Conservation (phyloP, 202 grass and related monocot genomes). For the Panicum hallii region DNA sequence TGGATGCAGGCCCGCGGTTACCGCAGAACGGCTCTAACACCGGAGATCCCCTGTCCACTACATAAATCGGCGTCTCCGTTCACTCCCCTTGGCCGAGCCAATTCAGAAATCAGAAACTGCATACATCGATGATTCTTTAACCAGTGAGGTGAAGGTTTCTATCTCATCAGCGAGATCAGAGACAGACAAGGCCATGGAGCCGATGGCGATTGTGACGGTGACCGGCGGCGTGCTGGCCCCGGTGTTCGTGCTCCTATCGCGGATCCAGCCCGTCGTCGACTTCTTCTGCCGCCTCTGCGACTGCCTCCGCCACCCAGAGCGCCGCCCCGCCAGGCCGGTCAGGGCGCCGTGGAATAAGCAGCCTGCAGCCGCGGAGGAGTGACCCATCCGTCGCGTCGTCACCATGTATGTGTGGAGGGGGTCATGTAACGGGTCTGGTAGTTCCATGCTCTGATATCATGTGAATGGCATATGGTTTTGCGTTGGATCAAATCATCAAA, state of each 20-base stretch:
- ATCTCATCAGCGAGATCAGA: not conserved
- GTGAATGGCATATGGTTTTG: too few relatives aligned
- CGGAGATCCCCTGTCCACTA: not conserved
- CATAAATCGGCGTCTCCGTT: slow-evolving; percentile 19
- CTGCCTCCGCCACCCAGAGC: slow-evolving; percentile 56
- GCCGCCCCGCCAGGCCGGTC: slow-evolving; percentile 48
- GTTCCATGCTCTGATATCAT: too few relatives aligned
- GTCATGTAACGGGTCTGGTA: too few relatives aligned
- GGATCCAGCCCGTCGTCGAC: slow-evolving; percentile 51
- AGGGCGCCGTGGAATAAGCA: slow-evolving; percentile 63
- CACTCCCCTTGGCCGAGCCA: not conserved
- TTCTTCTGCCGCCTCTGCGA: slow-evolving; percentile 56
- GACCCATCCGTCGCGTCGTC: not conserved
- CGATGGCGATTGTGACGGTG: slow-evolving; percentile 68
- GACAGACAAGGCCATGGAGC: slow-evolving; percentile 34
- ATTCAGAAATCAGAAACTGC: not conserved
- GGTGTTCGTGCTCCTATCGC: slow-evolving; percentile 52
- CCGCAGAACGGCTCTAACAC: not conserved
- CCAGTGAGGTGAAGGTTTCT: not conserved
- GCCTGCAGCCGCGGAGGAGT: not conserved
- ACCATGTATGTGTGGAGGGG: not conserved
- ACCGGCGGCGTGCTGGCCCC: slow-evolving; percentile 57
- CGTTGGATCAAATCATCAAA: too few relatives aligned
- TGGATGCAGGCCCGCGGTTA: slow-evolving; percentile 16
- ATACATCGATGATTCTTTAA: not conserved